Evolutionary conservation across 371 early-diverging fungal species (phyloP), one percentile per base, ranked within the genome.

Genomic region (Dentiscutata heterogama): DNA sequence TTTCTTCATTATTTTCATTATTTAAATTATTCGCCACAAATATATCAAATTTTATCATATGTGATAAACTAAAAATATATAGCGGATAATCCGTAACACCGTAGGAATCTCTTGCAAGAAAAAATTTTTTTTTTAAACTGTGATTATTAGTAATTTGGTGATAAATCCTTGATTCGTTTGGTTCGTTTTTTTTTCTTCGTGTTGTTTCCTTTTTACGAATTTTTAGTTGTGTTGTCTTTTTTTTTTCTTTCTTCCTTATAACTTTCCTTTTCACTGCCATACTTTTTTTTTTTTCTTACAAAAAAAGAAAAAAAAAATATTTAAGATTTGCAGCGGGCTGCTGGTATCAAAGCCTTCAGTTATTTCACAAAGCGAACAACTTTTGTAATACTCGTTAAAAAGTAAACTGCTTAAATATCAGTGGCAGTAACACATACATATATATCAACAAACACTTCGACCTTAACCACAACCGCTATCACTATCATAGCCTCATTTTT

Each of bases 281-380:
- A 39, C 16, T 31, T 67, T 35, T 18, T 67, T 31, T 67, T 25
- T 61, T 61, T n/a, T 42, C 8, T 42, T 42, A 3, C 7, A 3
- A 3, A 42, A 2, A 42, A 42, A 42, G 7, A 39, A 39, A 60
- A 22, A 61, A 61, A 25, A 67, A 27, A 18, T 67, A 39, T 31
- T 31, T 67, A 18, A 31, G 29, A 31, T 67, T 67, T 67, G 67
- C 67, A 67, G 67, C 67, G 20, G 67, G 67, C 67, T 67, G 67
- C 67, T 31, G 25, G 20, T 31, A 20, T 11, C 35, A 46, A 46
- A 46, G 46, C 46, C 46, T 46, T 46, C 8, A 46, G 46, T 46
- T 46, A 46, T 46, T 46, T 11, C 46, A 67, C 29, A 31, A 67
- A 67, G 31, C 25, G 31, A 67, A 65, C 25, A 65, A n/a, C 13